Evolutionary conservation across 2,329 filamentous ascomycete genomes (phyloP).

Genomic region (Rhinocladiella similis): DNA sequence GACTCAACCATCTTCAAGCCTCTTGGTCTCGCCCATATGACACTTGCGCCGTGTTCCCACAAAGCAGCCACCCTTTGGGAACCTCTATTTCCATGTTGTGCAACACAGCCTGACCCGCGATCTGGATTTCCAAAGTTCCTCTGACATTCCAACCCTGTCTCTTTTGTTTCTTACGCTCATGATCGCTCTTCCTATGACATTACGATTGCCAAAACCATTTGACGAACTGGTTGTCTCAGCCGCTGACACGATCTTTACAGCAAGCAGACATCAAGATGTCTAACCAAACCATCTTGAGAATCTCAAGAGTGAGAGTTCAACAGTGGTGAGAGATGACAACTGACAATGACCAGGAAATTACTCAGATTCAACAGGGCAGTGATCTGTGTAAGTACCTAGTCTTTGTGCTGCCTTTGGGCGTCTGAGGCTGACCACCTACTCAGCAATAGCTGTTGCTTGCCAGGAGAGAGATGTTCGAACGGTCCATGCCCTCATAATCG

Average conservation of each 20-base stretch:
- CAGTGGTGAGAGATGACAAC: conserved; percentile 10
- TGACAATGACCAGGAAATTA: conserved; percentile 65
- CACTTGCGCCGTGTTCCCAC: background rate
- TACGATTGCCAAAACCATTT: too few relatives aligned
- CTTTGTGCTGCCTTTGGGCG: background rate
- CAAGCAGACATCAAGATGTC: conserved; percentile 53
- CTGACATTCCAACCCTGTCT: conserved; percentile 12
- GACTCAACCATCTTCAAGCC: background rate
- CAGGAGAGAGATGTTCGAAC: conserved; percentile 85
- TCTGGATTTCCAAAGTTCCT: background rate
- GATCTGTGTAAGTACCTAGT: conserved; percentile 69
- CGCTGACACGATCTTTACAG: too few relatives aligned
- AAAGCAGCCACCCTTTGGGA: conserved; percentile 2
- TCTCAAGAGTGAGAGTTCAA: conserved; percentile 67
- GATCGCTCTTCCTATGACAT: background rate
- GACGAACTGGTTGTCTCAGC: too few relatives aligned
- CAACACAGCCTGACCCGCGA: conserved; percentile 21
- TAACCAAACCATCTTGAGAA: conserved; percentile 84
- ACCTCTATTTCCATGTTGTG: conserved; percentile 4
- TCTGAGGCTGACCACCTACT: conserved; percentile 19
- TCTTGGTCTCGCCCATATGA: background rate
- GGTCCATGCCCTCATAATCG: conserved; percentile 84
- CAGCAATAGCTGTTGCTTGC: conserved; percentile 78
- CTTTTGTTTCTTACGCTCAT: conserved; percentile 2
- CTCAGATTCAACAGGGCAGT: conserved; percentile 76